These are phyloP conservation scores for Hippophae tibetana DNA, from an alignment of 306 rosid species.

Conservation along the genomic window DNA sequence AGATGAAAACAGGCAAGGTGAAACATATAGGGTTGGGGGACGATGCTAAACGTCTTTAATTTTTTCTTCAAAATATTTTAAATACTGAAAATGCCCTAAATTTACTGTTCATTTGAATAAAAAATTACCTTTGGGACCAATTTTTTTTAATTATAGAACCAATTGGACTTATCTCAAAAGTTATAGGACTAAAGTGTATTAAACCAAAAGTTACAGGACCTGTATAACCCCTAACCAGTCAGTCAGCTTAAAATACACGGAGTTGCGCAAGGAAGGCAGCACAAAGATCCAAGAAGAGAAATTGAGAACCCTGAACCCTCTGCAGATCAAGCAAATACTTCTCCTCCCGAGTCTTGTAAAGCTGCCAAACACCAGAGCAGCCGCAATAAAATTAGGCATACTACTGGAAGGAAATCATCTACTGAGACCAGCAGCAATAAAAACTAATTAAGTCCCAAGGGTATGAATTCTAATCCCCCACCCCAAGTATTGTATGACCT, in stretches of 20 bases:
- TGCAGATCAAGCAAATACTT: slow-evolving; percentile 91
- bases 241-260: slow-evolving; percentile 40
- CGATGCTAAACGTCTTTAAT: too few relatives aligned
- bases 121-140: too few relatives aligned
- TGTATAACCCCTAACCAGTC: too few relatives aligned
- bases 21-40: too few relatives aligned
- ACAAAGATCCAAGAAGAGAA: slow-evolving; percentile 90
- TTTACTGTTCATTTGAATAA: not conserved
- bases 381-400: slow-evolving; percentile 2
- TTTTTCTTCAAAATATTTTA: too few relatives aligned
- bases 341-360: slow-evolving; percentile 77
- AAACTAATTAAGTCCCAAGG: not conserved
- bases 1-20: too few relatives aligned
- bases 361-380: slow-evolving; percentile 35
- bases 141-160: too few relatives aligned
- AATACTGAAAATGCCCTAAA: not conserved
- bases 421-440: too few relatives aligned
- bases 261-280: slow-evolving; percentile 88
- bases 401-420: too few relatives aligned
- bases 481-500: too few relatives aligned
- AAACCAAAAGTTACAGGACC: too few relatives aligned
- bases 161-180: not conserved
- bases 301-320: slow-evolving; percentile 85
- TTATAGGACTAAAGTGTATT: not conserved
- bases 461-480: too few relatives aligned